phyloP scores from a whole-genome alignment of 805 yeast genomes.

The Kregervanrija delftensis region DNA sequence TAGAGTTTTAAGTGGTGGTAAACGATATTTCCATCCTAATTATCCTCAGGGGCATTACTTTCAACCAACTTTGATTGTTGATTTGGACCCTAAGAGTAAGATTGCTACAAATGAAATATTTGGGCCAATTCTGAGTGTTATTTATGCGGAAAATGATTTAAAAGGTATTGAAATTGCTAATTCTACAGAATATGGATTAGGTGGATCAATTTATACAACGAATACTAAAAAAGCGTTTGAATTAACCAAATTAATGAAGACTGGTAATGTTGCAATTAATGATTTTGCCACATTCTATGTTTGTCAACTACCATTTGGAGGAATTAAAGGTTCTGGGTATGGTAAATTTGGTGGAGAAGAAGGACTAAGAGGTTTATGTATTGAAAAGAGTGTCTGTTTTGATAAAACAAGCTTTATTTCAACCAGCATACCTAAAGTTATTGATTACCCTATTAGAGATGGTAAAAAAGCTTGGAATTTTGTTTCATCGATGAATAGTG shows the following conservation, averaged over 20 bases:
- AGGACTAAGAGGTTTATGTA: constrained; percentile 86
- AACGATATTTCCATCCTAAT: constrained; percentile 74
- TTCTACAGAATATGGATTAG: constrained; percentile 81
- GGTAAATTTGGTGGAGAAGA: constrained; percentile 98
- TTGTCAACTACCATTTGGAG: constrained; percentile 97
- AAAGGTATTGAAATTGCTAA: constrained; percentile 77
- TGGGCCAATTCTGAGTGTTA: constrained; percentile 82
- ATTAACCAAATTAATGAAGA: constrained; percentile 56
- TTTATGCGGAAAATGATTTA: constrained; percentile 59
- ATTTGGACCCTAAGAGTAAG: constrained; percentile 68
- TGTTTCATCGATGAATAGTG: constrained; percentile 72
- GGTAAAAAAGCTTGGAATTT: constrained; percentile 84
- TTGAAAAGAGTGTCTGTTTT: constrained; percentile 79
- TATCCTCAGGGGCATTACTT: constrained; percentile 95
- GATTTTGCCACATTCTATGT: constrained; percentile 96
- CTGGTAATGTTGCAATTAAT: constrained; percentile 94
- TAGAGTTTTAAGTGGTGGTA: constrained; percentile 71
- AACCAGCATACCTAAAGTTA: constrained; percentile 77
- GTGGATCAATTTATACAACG: constrained; percentile 82
- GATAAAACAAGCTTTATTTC: constrained; percentile 76
- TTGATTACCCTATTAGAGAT: constrained; percentile 86
- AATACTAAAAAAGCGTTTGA: constrained; percentile 49
- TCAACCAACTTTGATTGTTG: constrained; percentile 80
- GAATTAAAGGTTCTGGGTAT: constrained; percentile 86
- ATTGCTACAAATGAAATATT: constrained; percentile 89